Percentiles rank a stretch among this genome's conserved stretches.
These are phyloP conservation scores for Stipa capillata DNA, from an alignment of 176 grass and related monocot species.

Conservation along the genomic window DNA sequence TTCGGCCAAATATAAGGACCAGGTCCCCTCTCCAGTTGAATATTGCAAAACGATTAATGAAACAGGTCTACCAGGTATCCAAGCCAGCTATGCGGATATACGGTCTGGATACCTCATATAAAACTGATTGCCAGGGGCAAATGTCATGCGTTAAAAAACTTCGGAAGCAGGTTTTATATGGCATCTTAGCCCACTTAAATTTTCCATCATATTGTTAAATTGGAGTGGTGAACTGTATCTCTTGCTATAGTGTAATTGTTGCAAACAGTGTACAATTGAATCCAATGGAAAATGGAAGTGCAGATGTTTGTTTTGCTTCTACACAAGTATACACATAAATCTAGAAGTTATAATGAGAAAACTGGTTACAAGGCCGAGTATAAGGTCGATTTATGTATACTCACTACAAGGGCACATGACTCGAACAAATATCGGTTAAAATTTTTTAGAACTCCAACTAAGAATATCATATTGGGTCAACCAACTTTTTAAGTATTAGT, in stretches of 20 bases:
- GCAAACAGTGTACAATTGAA: not conserved
- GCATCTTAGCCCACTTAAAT: not conserved
- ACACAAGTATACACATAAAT: not conserved
- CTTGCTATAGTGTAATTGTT: not conserved
- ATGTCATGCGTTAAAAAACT: not conserved
- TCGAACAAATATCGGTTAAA: not conserved
- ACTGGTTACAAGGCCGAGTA: not conserved
- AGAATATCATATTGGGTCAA: not conserved
- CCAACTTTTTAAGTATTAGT: not conserved
- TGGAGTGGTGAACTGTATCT: not conserved
- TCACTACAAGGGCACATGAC: not conserved
- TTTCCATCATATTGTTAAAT: not conserved
- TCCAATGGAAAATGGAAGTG: not conserved
- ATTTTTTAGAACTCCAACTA: not conserved
- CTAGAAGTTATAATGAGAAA: not conserved
- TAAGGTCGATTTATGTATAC: not conserved
- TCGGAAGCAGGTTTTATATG: not conserved
- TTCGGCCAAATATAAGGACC: not conserved
- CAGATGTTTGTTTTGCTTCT: not conserved
- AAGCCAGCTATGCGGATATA: not conserved
- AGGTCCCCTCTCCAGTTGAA: not conserved
- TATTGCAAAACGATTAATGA: not conserved
- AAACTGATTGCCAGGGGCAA: not conserved
- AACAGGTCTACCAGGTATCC: not conserved
- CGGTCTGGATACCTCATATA: not conserved